Percentiles rank a stretch among this genome's conserved stretches.
These are phyloP conservation scores for Termitomyces sp. DNA, from an alignment of 768 basidiomycete genomes.

Conservation along the genomic window DNA sequence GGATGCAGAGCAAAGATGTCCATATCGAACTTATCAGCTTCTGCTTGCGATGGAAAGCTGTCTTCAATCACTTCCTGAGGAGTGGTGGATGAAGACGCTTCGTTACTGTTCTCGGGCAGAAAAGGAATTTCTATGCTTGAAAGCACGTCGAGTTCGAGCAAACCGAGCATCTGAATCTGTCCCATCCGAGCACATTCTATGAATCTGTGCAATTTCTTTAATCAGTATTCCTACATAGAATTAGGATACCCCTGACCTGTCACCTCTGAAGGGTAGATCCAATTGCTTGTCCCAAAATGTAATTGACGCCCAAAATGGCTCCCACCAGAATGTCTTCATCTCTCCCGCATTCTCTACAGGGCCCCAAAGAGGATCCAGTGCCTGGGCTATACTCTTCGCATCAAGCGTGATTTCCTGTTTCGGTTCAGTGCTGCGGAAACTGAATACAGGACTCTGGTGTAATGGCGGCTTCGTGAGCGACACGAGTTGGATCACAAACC, in stretches of 20 bases:
- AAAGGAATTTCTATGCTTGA: conserved; percentile 86
- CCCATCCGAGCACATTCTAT: conserved; percentile 95
- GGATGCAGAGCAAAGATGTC: conserved; percentile 57
- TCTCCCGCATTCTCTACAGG: conserved; percentile 42
- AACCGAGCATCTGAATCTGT: conserved; percentile 91
- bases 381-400: conserved; percentile 37
- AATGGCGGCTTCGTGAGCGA: conserved; percentile 87
- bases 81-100: conserved; percentile 21
- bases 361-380: conserved; percentile 72
- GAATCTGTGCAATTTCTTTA: conserved; percentile 48
- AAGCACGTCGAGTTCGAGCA: conserved; percentile 87
- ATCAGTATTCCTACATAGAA: not conserved
- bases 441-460: conserved; percentile 91
- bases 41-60: conserved; percentile 35
- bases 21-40: conserved; percentile 71
- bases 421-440: conserved; percentile 69
- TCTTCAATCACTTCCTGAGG: conserved; percentile 29
- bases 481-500: conserved; percentile 84
- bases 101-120: conserved; percentile 40
- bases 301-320: conserved; percentile 80
- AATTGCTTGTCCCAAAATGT: conserved; percentile 86
- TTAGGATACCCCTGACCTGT: conserved; percentile 44
- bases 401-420: conserved; percentile 35
- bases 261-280: conserved; percentile 75
- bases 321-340: conserved; percentile 77